Evolutionary conservation across 805 yeast species (phyloP).

Genomic region (Groenewaldozyma salmanticensis): DNA sequence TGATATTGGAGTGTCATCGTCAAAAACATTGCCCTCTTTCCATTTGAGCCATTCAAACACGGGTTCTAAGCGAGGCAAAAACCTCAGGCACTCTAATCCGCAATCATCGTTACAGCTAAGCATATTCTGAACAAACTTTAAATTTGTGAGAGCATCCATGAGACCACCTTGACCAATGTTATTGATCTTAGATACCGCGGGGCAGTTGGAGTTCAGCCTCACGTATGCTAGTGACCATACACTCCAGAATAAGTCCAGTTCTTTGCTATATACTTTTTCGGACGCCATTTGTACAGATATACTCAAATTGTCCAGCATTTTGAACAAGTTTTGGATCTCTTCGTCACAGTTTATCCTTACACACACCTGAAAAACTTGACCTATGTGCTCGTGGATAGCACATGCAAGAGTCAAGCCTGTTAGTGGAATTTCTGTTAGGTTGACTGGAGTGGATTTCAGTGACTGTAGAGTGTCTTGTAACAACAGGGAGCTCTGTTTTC

Average conservation of each 20-base stretch:
- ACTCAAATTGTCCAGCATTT: background rate
- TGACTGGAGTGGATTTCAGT: background rate
- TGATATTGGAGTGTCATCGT: background rate
- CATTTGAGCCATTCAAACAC: background rate
- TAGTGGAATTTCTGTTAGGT: background rate
- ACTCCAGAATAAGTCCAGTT: constrained; percentile 1
- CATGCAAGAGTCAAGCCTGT: background rate
- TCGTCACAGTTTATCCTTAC: background rate
- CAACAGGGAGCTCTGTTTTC: background rate
- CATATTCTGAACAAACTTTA: background rate
- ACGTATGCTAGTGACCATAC: background rate
- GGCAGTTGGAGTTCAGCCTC: background rate
- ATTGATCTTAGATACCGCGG: background rate
- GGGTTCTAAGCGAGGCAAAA: background rate
- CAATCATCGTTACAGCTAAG: background rate
- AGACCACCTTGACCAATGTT: background rate
- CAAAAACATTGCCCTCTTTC: background rate
- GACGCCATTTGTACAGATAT: background rate
- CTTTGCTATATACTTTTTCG: background rate
- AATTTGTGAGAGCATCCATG: background rate
- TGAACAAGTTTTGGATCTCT: background rate
- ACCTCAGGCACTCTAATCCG: background rate
- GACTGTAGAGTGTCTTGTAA: background rate
- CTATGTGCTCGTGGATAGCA: background rate
- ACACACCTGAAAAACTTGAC: background rate